Evolutionary conservation across 2,329 filamentous ascomycete genomes (phyloP).

Genomic region (Tolypocladium nubicola): DNA sequence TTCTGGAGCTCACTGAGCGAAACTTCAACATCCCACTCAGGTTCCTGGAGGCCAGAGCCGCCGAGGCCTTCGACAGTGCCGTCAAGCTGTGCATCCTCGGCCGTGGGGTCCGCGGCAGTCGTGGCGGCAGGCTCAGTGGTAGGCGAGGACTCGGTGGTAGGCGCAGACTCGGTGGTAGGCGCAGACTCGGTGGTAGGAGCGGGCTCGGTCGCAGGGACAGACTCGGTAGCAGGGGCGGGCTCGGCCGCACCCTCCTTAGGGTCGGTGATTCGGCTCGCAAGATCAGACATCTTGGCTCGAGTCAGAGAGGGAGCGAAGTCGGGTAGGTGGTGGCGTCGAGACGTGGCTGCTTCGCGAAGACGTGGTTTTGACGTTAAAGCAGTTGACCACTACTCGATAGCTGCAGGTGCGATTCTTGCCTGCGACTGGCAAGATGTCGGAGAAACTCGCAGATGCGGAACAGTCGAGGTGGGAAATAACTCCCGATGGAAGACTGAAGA

Average conservation of each 20-base stretch:
- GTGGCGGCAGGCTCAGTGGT: conserved; percentile 9
- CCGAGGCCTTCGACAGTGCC: conserved; percentile 23
- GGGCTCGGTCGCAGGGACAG: background rate
- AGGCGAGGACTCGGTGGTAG: conserved; percentile 2
- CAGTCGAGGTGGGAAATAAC: background rate
- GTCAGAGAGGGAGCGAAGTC: background rate
- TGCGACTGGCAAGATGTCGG: background rate
- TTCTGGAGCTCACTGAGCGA: conserved; percentile 83
- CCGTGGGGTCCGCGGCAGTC: conserved; percentile 5
- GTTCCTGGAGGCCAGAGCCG: conserved; percentile 53
- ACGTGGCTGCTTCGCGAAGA: background rate
- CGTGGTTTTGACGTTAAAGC: background rate
- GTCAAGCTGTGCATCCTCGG: conserved; percentile 23
- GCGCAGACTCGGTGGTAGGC: background rate
- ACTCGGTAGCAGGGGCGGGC: conserved; percentile 3
- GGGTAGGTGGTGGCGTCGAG: background rate
- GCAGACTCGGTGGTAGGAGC: conserved; percentile 5
- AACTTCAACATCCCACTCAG: conserved; percentile 81
- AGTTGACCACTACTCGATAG: background rate
- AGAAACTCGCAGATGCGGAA: background rate
- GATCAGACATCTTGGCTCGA: conserved; percentile 30
- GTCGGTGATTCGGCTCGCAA: conserved; percentile 40
- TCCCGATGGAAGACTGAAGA: background rate
- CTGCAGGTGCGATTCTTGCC: background rate
- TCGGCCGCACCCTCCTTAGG: conserved; percentile 20